Conservation (phyloP, 1,284 basidiomycete genomes). For the Malassezia obtusa region DNA sequence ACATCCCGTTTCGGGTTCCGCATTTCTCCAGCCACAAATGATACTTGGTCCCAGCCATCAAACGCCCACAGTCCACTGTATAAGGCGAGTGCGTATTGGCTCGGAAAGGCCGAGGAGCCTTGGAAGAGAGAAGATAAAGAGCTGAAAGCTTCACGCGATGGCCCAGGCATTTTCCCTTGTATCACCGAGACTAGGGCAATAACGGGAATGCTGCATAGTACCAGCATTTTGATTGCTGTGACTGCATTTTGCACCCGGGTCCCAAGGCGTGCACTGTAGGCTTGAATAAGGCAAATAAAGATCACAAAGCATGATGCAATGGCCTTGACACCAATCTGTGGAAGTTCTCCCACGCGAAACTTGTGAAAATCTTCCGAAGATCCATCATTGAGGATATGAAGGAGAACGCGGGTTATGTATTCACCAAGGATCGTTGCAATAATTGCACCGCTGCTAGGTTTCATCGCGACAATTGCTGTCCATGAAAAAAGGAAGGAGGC, state of each 20-base stretch:
- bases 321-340: slow-evolving; percentile 85
- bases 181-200: slow-evolving; percentile 65
- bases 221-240: slow-evolving; percentile 67
- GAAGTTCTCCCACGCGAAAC: slow-evolving; percentile 61
- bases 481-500: slow-evolving; percentile 53
- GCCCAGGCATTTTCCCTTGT: slow-evolving; percentile 52
- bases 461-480: slow-evolving; percentile 48
- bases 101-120: slow-evolving; percentile 66
- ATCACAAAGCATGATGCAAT: slow-evolving; percentile 67
- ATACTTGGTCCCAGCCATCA: slow-evolving; percentile 74
- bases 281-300: slow-evolving; percentile 65
- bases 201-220: slow-evolving; percentile 37
- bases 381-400: slow-evolving; percentile 48
- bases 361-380: slow-evolving; percentile 58
- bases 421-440: slow-evolving; percentile 56
- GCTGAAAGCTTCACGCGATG: slow-evolving; percentile 23
- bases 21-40: slow-evolving; percentile 85
- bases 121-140: slow-evolving; percentile 55
- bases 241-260: slow-evolving; percentile 73
- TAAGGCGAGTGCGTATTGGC: slow-evolving; percentile 78
- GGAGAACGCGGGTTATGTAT: slow-evolving; percentile 62
- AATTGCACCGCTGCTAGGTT: slow-evolving; percentile 56
- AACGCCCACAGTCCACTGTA: slow-evolving; percentile 95
- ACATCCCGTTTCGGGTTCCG: slow-evolving; percentile 61
- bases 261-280: slow-evolving; percentile 68